Evolutionary conservation across 495 filamentous ascomycete genomes (phyloP).

Genomic region (Viridothelium virens): DNA sequence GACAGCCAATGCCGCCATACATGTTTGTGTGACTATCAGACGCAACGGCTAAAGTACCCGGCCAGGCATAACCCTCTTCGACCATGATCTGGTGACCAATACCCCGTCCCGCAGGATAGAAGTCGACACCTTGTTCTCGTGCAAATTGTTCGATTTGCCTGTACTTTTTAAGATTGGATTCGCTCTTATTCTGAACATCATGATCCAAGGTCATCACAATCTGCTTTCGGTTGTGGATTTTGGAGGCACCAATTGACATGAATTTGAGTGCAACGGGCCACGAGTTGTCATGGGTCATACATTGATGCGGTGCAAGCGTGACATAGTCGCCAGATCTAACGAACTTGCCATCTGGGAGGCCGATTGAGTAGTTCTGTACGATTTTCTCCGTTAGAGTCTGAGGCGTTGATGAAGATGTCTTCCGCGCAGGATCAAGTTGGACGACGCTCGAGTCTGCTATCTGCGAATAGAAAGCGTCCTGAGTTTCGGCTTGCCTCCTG

Average conservation of each 20-base stretch:
- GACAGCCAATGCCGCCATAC: slow-evolving; percentile 76
- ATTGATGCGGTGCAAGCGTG: slow-evolving; percentile 60
- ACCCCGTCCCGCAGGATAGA: slow-evolving; percentile 75
- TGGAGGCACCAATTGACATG: slow-evolving; percentile 76
- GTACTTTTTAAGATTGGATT: slow-evolving; percentile 80
- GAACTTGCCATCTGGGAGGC: slow-evolving; percentile 60
- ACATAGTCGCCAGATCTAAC: slow-evolving; percentile 38
- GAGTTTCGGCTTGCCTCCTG: slow-evolving; percentile 19
- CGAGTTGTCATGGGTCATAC: slow-evolving; percentile 93
- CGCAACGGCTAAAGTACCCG: slow-evolving; percentile 75
- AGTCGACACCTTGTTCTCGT: slow-evolving; percentile 66
- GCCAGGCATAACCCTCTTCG: slow-evolving; percentile 74
- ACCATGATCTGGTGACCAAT: slow-evolving; percentile 91
- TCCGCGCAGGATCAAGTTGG: slow-evolving; percentile 32
- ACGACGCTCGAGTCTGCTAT: slow-evolving; percentile 32
- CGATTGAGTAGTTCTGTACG: slow-evolving; percentile 68
- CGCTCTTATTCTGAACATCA: slow-evolving; percentile 83
- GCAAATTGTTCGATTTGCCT: slow-evolving; percentile 81
- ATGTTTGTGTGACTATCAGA: slow-evolving; percentile 80
- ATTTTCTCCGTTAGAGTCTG: slow-evolving; percentile 94
- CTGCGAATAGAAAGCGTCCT: slow-evolving; percentile 40
- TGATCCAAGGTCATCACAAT: slow-evolving; percentile 89
- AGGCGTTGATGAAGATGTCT: slow-evolving; percentile 35
- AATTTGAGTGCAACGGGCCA: slow-evolving; percentile 83
- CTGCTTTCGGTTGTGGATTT: slow-evolving; percentile 63